A percentile compares a stretch with the other conserved stretches of the same genome.
phyloP scores from a whole-genome alignment of 108 stramenopile genomes.

The Nitzschia palea region DNA sequence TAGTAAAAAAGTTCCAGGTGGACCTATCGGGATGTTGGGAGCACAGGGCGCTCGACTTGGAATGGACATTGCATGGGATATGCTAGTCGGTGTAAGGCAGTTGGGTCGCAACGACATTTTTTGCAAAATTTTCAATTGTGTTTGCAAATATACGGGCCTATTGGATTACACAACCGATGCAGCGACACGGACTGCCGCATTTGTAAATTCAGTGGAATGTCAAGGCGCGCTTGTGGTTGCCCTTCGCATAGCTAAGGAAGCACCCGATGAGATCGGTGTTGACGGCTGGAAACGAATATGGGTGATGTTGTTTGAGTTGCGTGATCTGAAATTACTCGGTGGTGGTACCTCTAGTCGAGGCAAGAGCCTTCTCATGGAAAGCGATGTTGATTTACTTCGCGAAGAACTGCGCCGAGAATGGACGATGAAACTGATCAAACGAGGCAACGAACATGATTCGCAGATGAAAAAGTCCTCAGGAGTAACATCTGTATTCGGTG shows the following conservation, averaged over 20 bases:
- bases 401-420: conserved; percentile 56
- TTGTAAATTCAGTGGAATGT: conserved; percentile 70
- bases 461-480: conserved; percentile 21
- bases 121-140: conserved; percentile 62
- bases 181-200: conserved; percentile 40
- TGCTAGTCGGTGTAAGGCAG: conserved; percentile 68
- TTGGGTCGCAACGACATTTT: conserved; percentile 76
- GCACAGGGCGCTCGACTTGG: conserved; percentile 79
- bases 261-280: conserved; percentile 63
- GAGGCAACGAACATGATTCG: conserved; percentile 31
- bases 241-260: conserved; percentile 55
- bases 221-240: conserved; percentile 78
- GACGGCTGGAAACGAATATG: conserved; percentile 82
- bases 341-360: conserved; percentile 21
- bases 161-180: conserved; percentile 44
- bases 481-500: conserved; percentile 24
- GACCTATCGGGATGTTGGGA: conserved; percentile 39
- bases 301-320: conserved; percentile 77
- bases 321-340: conserved; percentile 73
- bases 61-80: conserved; percentile 77
- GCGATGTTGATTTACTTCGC: conserved; percentile 69
- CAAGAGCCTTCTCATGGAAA: conserved; percentile 54
- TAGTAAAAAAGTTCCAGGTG: neutral
- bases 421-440: conserved; percentile 52
- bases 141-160: conserved; percentile 72